Conservation (phyloP, 345 rosid genomes). For the Eucalyptus melliodora region DNA sequence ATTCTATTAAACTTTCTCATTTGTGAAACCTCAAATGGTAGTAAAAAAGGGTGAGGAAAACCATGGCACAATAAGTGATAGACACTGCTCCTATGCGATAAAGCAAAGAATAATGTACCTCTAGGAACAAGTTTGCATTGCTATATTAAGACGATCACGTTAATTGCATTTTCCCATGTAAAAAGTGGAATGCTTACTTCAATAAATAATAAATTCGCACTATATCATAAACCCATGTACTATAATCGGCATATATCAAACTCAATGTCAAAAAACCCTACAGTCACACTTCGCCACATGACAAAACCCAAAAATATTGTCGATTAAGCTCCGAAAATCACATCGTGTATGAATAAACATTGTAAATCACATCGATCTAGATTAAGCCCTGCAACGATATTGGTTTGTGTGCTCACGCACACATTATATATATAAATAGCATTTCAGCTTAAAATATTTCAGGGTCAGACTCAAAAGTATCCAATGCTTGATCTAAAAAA, state of each 20-base stretch:
- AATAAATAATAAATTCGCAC: no score
- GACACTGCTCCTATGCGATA: fast-evolving
- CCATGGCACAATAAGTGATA: fast-evolving
- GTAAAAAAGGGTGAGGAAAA: not conserved
- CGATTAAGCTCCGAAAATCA: not conserved
- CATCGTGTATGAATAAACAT: not conserved
- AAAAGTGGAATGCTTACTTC: not conserved
- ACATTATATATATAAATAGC: no score
- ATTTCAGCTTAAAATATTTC: not conserved
- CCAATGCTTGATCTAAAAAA: not conserved
- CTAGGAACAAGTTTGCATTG: not conserved
- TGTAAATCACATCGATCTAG: not conserved
- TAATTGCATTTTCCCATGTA: not conserved
- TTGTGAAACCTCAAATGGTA: not conserved
- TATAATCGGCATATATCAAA: not conserved
- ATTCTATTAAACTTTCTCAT: not conserved
- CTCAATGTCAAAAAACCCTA: not conserved
- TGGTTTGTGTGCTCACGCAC: no score
- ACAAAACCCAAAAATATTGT: not conserved
- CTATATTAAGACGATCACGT: no score
- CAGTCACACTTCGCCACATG: fast-evolving
- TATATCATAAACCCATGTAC: no score
- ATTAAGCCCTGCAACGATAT: fast-evolving
- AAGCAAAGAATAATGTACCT: not conserved
- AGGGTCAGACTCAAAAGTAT: not conserved